Evolutionary conservation across 257 asterid genomes (phyloP), one percentile per base, ranked within the genome.

Genomic region (Gynochthodes officinalis): DNA sequence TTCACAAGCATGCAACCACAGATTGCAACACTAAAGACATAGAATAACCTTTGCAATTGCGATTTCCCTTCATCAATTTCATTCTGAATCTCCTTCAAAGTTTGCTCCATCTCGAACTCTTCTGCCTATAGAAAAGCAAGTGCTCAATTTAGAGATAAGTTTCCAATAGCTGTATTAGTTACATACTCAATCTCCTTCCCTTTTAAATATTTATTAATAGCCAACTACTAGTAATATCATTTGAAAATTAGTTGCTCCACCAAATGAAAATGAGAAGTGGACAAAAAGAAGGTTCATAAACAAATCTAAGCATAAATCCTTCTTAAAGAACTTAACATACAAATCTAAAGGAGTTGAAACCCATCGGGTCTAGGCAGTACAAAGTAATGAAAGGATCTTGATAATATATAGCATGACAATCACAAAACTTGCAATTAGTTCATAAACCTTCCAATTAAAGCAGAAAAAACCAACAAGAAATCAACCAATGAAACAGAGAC

Each of bases 51-150:
- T 71, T 76, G 86, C 79, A 69, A 62, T 66, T 70, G 64, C 71
- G 21, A 75, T 52, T 79, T 74, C 60, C 82, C 92, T 71, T 86
- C 81, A 25, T 83, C 84, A 62, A 90, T 77, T 75, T 84, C 87
- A 71, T 53, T 78, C 82, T 90, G 93, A 77, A 95, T 89, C 75
- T 79, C 84, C 81, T 73, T 82, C 28, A 86, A 67, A 75, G 68
- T 90, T 80, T 80, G 86, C 83, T 85, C 89, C 86, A 89, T 81
- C 83, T 87, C 95, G 74, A 53, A 84, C 71, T 88, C 95, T 83
- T 91, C 99, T 61, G 91, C 97, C 98, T 93, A 76, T 60, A 80
- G 74, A 48, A 78, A 82, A 78, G 5, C 73, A 75, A 78, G 64
- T 77, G 53, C 59, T 64, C 76, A 67, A 67, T 64, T n/a, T 48